A percentile compares a stretch with the other conserved stretches of the same genome.
phyloP scores from a whole-genome alignment of 1,139 yeast genomes.

The Trichomonascaceae sp. region DNA sequence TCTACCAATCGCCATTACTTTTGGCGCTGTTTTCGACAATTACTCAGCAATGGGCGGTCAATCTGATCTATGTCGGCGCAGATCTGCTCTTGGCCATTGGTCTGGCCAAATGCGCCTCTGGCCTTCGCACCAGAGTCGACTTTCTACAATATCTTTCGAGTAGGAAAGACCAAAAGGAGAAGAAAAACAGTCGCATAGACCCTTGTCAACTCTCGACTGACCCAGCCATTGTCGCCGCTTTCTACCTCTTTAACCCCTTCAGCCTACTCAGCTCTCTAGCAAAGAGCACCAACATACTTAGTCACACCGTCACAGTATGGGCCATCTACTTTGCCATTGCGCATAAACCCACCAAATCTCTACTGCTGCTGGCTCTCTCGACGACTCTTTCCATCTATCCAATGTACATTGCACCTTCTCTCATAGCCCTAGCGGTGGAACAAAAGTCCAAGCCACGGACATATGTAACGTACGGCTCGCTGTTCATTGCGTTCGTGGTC shows the following conservation, averaged over 20 bases:
- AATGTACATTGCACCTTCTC: slow-evolving; percentile 25
- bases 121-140: neutral
- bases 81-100: slow-evolving; percentile 31
- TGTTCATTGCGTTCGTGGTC: slow-evolving; percentile 14
- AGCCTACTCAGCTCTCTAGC: slow-evolving; percentile 53
- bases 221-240: slow-evolving; percentile 28
- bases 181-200: slow-evolving; percentile 1
- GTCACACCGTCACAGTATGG: slow-evolving; percentile 43
- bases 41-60: slow-evolving; percentile 10
- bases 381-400: slow-evolving; percentile 55
- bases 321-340: slow-evolving; percentile 36
- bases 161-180: neutral
- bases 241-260: slow-evolving; percentile 74
- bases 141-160: neutral
- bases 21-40: slow-evolving; percentile 37
- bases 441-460: neutral
- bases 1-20: slow-evolving; percentile 69
- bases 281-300: slow-evolving; percentile 51
- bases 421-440: slow-evolving; percentile 7
- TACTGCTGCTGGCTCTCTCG: slow-evolving; percentile 47
- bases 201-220: slow-evolving; percentile 2
- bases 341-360: slow-evolving; percentile 32
- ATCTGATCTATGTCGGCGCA: slow-evolving; percentile 28
- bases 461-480: slow-evolving; percentile 9
- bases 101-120: slow-evolving; percentile 31